These are phyloP conservation scores for Pavlovales sp. DNA, from an alignment of 208 protist species.

Conservation along the genomic window DNA sequence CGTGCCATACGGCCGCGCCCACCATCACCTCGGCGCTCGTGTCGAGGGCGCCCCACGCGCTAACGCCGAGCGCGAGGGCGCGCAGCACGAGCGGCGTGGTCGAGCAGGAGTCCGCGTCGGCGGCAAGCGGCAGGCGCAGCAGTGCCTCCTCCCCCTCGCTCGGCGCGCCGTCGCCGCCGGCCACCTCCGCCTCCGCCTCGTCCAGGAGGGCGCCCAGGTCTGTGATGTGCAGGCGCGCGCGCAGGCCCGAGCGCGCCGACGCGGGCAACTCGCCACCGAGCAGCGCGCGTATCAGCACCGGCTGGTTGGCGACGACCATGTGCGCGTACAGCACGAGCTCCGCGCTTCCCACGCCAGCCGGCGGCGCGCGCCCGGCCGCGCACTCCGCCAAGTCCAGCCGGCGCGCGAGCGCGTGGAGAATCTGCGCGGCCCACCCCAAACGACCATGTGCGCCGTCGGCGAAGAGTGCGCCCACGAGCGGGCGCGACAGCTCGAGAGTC, in stretches of 20 bases:
- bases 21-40: not conserved
- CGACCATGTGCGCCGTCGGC: not conserved
- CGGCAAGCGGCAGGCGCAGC: not conserved
- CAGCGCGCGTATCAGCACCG: not conserved
- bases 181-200: not conserved
- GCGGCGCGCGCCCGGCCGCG: too few relatives aligned
- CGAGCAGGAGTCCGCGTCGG: not conserved
- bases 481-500: not conserved
- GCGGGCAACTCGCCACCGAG: too few relatives aligned
- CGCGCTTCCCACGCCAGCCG: not conserved
- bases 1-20: not conserved
- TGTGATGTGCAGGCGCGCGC: not conserved
- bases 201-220: not conserved
- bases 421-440: not conserved
- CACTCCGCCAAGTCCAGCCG: too few relatives aligned
- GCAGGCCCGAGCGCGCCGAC: too few relatives aligned
- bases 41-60: not conserved
- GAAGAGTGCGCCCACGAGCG: not conserved
- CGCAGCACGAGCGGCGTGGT: not conserved
- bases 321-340: not conserved
- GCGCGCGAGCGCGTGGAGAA: not conserved
- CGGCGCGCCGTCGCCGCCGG: too few relatives aligned
- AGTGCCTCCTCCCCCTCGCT: not conserved
- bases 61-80: not conserved
- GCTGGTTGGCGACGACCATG: not conserved